Evolutionary conservation across 345 rosid species (phyloP).

Genomic region (Kandelia obovata): DNA sequence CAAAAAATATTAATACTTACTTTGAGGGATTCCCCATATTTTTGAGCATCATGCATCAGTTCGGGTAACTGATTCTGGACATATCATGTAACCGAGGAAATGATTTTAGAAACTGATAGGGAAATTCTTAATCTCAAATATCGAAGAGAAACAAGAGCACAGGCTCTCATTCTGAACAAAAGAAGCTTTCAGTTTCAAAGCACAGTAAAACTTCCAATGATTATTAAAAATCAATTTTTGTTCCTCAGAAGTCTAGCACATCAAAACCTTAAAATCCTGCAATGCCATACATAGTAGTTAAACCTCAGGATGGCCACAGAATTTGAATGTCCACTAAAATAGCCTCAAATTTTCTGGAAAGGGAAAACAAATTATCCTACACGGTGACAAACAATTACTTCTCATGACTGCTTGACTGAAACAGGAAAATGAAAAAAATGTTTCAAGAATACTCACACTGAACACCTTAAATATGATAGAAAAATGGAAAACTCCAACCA

Average conservation of each 20-base stretch:
- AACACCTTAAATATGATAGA: conserved; percentile 38
- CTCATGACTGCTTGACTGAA: background rate
- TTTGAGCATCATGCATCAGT: conserved; percentile 40
- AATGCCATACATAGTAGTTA: conserved; percentile 9
- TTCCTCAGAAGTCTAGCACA: conserved; percentile 41
- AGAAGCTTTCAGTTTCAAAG: conserved; percentile 41
- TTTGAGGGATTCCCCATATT: conserved; percentile 40
- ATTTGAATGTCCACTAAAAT: background rate
- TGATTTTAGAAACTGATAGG: no score
- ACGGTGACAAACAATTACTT: background rate
- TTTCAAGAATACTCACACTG: conserved; percentile 46
- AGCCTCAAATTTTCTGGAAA: background rate
- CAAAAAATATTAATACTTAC: conserved; percentile 31
- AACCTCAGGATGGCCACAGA: conserved; percentile 2
- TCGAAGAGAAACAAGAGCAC: no score
- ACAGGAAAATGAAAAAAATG: background rate
- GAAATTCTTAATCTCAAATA: no score
- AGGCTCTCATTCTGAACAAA: conserved; percentile 68
- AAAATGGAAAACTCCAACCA: conserved; percentile 57
- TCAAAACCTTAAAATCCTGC: conserved; percentile 61
- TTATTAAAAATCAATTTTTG: conserved; percentile 40
- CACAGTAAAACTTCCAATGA: conserved; percentile 36
- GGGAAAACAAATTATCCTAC: background rate
- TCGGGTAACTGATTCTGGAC: conserved; percentile 50
- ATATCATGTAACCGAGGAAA: background rate